These are phyloP conservation scores for Stemphylium vesicarium DNA, from an alignment of 2,329 filamentous ascomycete species.

Conservation along the genomic window DNA sequence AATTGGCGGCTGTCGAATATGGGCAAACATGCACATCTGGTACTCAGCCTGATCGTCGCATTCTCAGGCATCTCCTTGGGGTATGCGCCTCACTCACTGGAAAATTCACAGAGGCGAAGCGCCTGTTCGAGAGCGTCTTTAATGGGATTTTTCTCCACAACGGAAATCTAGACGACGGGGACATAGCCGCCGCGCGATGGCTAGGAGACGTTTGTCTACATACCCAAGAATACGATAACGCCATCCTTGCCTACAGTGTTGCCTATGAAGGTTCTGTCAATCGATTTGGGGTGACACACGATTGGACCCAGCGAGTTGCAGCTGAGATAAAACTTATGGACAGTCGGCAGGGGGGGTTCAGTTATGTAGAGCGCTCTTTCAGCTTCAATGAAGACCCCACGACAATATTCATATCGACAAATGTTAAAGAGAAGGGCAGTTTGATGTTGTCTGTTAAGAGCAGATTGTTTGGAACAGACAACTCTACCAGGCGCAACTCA, in stretches of 20 bases:
- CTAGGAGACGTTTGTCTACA: conserved; percentile 43
- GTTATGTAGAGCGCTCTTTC: conserved; percentile 23
- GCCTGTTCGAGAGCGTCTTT: conserved; percentile 36
- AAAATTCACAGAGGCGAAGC: conserved; percentile 38
- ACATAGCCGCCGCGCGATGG: conserved; percentile 43
- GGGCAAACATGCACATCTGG: conserved; percentile 28
- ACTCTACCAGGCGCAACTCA: neutral
- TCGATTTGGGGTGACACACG: conserved; percentile 22
- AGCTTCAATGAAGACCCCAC: conserved; percentile 29
- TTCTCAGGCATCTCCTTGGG: conserved; percentile 38
- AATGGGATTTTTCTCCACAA: conserved; percentile 29
- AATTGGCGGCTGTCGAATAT: conserved; percentile 34
- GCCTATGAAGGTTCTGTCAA: conserved; percentile 32
- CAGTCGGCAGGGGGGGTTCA: conserved; percentile 25
- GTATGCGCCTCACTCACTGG: conserved; percentile 35
- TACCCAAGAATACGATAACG: conserved; percentile 35
- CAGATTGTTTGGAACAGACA: conserved; percentile 7
- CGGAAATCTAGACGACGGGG: conserved; percentile 36
- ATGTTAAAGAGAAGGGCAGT: conserved; percentile 30
- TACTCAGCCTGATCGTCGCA: conserved; percentile 33
- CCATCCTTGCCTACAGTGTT: conserved; percentile 38
- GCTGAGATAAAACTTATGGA: conserved; percentile 33
- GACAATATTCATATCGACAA: conserved; percentile 30
- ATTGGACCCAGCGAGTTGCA: conserved; percentile 22
- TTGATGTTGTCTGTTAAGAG: conserved; percentile 21